Evolutionary conservation across 2,329 filamentous ascomycete species (phyloP), one percentile per base, ranked within the genome.

Genomic region (Sarocladium strictum): DNA sequence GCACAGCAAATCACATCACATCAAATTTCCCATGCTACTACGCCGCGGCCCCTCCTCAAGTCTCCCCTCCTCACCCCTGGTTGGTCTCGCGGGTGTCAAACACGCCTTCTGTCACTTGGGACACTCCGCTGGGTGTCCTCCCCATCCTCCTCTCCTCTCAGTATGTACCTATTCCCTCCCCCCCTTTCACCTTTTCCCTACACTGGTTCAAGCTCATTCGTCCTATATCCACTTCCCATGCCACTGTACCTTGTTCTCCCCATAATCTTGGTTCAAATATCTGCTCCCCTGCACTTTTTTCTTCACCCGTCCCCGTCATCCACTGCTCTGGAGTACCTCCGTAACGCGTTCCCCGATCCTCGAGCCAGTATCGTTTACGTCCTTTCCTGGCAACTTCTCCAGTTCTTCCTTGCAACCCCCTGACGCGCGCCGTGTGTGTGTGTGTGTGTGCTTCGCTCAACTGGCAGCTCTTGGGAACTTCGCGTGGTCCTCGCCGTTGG

Each of bases 211-310:
- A 35, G 47, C 27, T 29, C 29, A 33, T 23, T 29, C 29, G 19
- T 23, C 21, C 49, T 43, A 55, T 58, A 58, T 54, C 61, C 61
- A 63, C 60, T 58, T 54, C 54, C 56, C 57, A 62, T 62, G 60
- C 58, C 54, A 60, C 47, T 57, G 38, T 45, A 45, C 59, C 52
- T 56, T 55, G 56, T 55, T 58, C 61, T 55, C 58, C 57, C 58
- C 58, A 56, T 59, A 57, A 57, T 60, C 59, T 58, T 57, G 60
- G 60, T 55, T 63, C 62, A 63, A 63, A 61, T 63, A 63, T 56
- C 59, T 60, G 52, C 54, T 54, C 61, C 59, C 58, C 59, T 60
- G 59, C 37, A 59, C 58, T 55, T 56, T 53, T 29, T 53, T 54
- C 51, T 38, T 55, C 57, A 59, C 58, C 57, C 58, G 56, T 62